Conservation (phyloP, 352 stramenopile genomes). For the Globisporangium cederbergense region DNA sequence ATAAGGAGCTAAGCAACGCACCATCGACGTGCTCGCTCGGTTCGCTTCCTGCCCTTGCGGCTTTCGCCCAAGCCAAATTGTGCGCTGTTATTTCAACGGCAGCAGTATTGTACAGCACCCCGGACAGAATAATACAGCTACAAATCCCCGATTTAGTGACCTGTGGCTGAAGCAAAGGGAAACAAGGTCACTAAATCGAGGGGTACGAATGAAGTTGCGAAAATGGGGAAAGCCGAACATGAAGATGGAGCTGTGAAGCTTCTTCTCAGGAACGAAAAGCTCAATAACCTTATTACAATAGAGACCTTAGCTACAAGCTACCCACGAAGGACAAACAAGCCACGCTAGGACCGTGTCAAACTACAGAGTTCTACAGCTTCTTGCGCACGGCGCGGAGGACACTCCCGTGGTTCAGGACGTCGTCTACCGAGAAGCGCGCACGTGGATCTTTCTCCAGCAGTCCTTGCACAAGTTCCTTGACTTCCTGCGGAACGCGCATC, state of each 20-base stretch:
- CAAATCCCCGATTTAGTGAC: not conserved
- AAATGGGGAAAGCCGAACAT: too few species aligned
- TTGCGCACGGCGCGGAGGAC: not conserved
- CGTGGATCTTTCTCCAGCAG: constrained; percentile 73
- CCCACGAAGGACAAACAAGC: not conserved
- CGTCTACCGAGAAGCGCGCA: constrained; percentile 41
- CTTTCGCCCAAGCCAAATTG: not conserved
- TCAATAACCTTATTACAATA: constrained; percentile 9
- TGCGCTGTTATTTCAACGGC: not conserved
- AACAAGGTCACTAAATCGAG: not conserved
- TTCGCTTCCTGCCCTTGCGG: not conserved
- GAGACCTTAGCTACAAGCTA: not conserved
- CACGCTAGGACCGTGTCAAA: not conserved
- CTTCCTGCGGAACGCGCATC: constrained; percentile 38
- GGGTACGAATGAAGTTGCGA: too few species aligned
- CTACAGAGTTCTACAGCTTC: not conserved
- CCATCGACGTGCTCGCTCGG: not conserved
- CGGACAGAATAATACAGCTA: not conserved
- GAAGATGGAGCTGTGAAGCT: too few species aligned
- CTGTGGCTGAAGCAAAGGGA: not conserved
- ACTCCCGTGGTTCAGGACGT: constrained; percentile 42
- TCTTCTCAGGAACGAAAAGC: not conserved
- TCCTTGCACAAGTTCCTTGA: constrained; percentile 63
- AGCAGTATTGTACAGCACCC: not conserved
- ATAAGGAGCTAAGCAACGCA: not conserved